Percentiles rank a stretch among this genome's conserved stretches.
Conservation (phyloP, 257 asterid species). For the Penstemon eatonii region DNA sequence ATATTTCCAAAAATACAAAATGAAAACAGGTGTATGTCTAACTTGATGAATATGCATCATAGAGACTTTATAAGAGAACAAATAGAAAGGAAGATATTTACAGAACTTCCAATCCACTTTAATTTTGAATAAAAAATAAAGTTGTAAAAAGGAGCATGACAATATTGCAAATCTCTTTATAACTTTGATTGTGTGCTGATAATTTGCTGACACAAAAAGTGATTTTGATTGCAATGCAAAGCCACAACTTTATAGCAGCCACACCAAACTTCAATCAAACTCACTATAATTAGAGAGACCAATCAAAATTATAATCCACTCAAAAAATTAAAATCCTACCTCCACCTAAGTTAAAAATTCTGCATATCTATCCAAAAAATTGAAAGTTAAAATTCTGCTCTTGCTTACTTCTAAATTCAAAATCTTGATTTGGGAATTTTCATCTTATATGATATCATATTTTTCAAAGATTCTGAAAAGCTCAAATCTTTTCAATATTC, state of each 20-base stretch:
- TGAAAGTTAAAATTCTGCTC: not conserved
- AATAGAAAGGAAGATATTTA: constrained; percentile 4
- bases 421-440: constrained; percentile 15
- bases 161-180: constrained; percentile 8
- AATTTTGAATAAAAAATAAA: not conserved
- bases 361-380: constrained; percentile 11
- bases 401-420: not conserved
- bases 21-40: no score
- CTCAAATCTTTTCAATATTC: constrained; percentile 34
- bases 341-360: not conserved
- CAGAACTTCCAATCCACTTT: not conserved
- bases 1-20: no score
- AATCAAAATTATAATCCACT: not conserved
- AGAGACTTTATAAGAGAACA: not conserved
- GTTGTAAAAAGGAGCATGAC: constrained; percentile 17
- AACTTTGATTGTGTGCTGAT: not conserved
- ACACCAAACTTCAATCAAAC: not conserved
- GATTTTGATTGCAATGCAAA: constrained; percentile 9
- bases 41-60: no score
- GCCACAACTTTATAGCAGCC: constrained; percentile 15
- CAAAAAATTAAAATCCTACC: not conserved
- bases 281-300: not conserved
- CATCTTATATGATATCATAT: constrained; percentile 15
- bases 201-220: constrained; percentile 21
- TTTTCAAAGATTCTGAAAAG: constrained; percentile 35